These are phyloP conservation scores for Blastocystis sp. DNA, from an alignment of 352 stramenopile species.

Conservation along the genomic window DNA sequence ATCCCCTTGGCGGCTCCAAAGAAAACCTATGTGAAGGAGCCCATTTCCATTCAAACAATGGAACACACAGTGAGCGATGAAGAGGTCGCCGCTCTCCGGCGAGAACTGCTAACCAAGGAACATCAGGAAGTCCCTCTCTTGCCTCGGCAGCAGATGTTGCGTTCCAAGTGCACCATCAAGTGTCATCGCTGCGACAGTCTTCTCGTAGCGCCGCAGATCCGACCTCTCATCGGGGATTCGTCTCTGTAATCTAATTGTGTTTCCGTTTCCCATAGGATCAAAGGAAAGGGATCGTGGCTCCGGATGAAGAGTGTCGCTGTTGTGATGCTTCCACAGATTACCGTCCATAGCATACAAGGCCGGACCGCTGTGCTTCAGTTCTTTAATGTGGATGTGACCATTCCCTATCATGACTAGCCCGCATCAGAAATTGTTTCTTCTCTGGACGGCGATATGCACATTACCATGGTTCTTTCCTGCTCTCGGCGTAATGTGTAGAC, in stretches of 20 bases:
- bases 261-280: background rate
- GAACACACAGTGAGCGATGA: too few species aligned
- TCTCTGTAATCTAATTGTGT: slow-evolving; percentile 1
- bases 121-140: background rate
- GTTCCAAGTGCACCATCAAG: slow-evolving; percentile 15
- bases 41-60: background rate
- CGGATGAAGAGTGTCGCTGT: slow-evolving; percentile 22
- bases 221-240: slow-evolving; percentile 49
- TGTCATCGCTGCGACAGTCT: slow-evolving; percentile 9
- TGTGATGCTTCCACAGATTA: slow-evolving; percentile 32
- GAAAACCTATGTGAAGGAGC: background rate
- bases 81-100: too few species aligned
- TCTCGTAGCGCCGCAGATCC: slow-evolving; percentile 19
- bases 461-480: background rate
- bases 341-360: background rate
- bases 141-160: background rate
- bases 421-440: slow-evolving; percentile 1
- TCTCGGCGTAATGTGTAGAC: background rate
- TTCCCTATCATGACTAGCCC: slow-evolving; percentile 10
- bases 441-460: slow-evolving; percentile 12
- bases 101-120: too few species aligned
- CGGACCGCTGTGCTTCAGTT: background rate
- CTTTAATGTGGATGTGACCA: background rate
- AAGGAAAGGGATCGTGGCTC: slow-evolving; percentile 35
- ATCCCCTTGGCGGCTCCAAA: background rate